These are phyloP conservation scores for Trypethelium eluteriae DNA, from an alignment of 495 filamentous ascomycete species.

Conservation along the genomic window DNA sequence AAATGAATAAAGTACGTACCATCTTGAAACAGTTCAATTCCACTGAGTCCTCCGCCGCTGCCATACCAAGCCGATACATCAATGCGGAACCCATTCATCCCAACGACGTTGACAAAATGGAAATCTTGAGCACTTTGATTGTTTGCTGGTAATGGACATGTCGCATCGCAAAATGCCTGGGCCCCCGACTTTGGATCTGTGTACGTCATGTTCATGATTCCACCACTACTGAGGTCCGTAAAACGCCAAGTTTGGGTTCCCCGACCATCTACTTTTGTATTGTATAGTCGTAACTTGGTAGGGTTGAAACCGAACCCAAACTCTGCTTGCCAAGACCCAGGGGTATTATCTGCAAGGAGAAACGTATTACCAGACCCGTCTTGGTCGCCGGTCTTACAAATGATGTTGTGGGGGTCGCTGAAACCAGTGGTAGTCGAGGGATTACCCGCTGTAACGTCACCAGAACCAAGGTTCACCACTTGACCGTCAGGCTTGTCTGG, in stretches of 20 bases:
- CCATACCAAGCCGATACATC: conserved; percentile 85
- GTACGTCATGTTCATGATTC: conserved; percentile 95
- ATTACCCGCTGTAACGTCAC: conserved; percentile 59
- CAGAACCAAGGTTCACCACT: conserved; percentile 73
- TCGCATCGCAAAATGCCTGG: conserved; percentile 56
- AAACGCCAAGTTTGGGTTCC: conserved; percentile 83
- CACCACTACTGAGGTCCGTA: conserved; percentile 70
- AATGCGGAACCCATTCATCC: conserved; percentile 81
- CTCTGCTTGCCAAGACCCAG: conserved; percentile 76
- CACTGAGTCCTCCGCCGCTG: conserved; percentile 73
- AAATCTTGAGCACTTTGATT: conserved; percentile 73
- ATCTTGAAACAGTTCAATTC: conserved; percentile 84
- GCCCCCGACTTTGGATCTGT: conserved; percentile 61
- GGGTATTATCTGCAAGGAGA: conserved; percentile 69
- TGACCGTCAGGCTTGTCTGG: conserved; percentile 57
- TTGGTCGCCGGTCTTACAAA: conserved; percentile 63
- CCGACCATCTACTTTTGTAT: conserved; percentile 76
- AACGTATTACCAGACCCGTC: conserved; percentile 70
- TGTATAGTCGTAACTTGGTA: conserved; percentile 80
- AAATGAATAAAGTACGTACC: conserved; percentile 34
- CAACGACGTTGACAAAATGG: conserved; percentile 74
- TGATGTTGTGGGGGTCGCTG: conserved; percentile 70
- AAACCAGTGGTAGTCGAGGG: conserved; percentile 57
- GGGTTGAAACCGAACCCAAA: conserved; percentile 77
- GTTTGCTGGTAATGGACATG: conserved; percentile 70